Conservation (phyloP, 805 yeast species). For the Lachancea cidri region DNA sequence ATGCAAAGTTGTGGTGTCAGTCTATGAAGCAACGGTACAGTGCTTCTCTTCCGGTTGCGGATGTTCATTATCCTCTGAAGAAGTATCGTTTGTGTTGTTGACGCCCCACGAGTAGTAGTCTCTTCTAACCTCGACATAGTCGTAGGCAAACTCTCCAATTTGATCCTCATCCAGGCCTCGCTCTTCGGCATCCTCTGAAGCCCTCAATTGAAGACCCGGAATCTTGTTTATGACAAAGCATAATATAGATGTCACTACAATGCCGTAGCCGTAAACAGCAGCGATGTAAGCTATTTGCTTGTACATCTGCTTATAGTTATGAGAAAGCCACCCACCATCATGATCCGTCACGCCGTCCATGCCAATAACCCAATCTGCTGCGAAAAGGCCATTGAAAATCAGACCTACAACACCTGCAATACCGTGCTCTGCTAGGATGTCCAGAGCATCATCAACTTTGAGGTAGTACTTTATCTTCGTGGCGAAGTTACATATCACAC, state of each 20-base stretch:
- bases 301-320: slow-evolving; percentile 87
- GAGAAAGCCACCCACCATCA: slow-evolving; percentile 88
- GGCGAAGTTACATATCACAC: slow-evolving; percentile 81
- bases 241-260: slow-evolving; percentile 69
- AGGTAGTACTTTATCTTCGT: slow-evolving; percentile 80
- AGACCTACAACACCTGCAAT: slow-evolving; percentile 90
- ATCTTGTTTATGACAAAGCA: slow-evolving; percentile 69
- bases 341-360: slow-evolving; percentile 83
- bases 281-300: slow-evolving; percentile 79
- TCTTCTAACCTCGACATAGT: slow-evolving; percentile 93
- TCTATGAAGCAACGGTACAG: not conserved
- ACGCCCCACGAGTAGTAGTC: slow-evolving; percentile 60
- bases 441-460: slow-evolving; percentile 86
- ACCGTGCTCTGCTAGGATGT: slow-evolving; percentile 98
- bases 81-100: slow-evolving; percentile 17
- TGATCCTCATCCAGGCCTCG: slow-evolving; percentile 94
- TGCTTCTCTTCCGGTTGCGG: slow-evolving; percentile 7
- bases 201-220: slow-evolving; percentile 79
- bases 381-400: slow-evolving; percentile 84
- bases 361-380: slow-evolving; percentile 81
- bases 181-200: slow-evolving; percentile 79
- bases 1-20: not conserved
- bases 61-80: slow-evolving; percentile 7
- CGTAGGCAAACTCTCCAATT: slow-evolving; percentile 98
- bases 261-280: slow-evolving; percentile 71